Percentiles rank a stretch among this genome's conserved stretches.
Evolutionary conservation across 768 basidiomycete species (phyloP).

Genomic region (Calocera cornea): DNA sequence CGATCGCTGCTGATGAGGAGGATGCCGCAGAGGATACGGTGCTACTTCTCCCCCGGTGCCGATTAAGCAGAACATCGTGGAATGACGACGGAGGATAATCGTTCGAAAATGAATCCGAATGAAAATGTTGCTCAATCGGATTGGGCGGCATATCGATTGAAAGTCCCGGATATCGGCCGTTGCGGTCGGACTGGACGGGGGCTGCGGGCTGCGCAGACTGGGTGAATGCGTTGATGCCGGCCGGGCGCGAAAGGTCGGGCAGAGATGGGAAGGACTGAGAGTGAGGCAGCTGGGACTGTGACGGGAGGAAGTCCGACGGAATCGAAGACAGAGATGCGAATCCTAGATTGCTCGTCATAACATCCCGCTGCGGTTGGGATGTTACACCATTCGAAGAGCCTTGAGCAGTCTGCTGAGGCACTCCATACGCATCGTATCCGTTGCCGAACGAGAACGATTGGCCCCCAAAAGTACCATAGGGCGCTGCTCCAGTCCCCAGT

Average conservation of each 20-base stretch:
- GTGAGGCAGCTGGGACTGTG: not conserved
- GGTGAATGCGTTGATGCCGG: not conserved
- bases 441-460: not conserved
- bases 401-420: not conserved
- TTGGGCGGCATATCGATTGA: conserved; percentile 1
- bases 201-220: not conserved
- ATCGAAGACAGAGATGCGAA: not conserved
- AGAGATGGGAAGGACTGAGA: not conserved
- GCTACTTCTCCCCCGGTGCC: conserved; percentile 2
- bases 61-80: not conserved
- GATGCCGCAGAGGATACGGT: not conserved
- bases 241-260: not conserved
- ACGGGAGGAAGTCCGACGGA: not conserved
- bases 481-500: not conserved
- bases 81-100: not conserved
- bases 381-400: not conserved
- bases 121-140: not conserved
- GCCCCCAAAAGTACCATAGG: not conserved
- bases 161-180: not conserved
- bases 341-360: not conserved
- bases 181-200: not conserved
- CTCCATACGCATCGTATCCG: not conserved
- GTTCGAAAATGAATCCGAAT: not conserved
- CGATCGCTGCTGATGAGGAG: not conserved
- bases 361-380: not conserved